These are phyloP conservation scores for Oenanthe javanica DNA, from an alignment of 140 eudicot species.

Conservation along the genomic window DNA sequence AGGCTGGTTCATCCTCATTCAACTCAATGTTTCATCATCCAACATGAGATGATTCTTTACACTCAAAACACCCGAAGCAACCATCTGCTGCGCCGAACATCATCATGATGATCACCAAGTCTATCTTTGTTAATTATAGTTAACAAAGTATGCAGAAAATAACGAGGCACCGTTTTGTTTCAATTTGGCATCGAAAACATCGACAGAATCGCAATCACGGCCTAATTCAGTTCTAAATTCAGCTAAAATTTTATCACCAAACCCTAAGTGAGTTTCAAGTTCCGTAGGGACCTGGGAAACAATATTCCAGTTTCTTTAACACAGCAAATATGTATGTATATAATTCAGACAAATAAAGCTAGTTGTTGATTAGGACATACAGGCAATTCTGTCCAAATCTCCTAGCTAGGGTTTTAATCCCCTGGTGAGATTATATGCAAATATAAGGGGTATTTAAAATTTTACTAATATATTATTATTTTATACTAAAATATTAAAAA, in stretches of 20 bases:
- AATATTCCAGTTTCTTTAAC: conserved; percentile 48
- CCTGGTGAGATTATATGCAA: too few relatives aligned
- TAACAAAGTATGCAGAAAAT: conserved; percentile 47
- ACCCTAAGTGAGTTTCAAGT: conserved; percentile 62
- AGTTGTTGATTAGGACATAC: too few relatives aligned
- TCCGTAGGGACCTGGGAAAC: conserved; percentile 73
- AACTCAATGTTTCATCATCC: conserved; percentile 49
- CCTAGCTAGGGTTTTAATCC: too few relatives aligned
- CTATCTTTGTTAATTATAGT: too few relatives aligned
- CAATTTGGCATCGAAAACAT: conserved; percentile 49
- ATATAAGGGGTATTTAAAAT: too few relatives aligned
- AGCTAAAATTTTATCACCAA: conserved; percentile 61
- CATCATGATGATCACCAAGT: conserved; percentile 12
- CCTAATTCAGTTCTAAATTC: conserved; percentile 70
- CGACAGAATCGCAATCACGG: conserved; percentile 34
- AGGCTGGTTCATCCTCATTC: conserved; percentile 53
- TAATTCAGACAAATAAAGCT: too few relatives aligned
- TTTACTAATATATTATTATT: too few relatives aligned
- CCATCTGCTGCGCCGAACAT: conserved; percentile 37
- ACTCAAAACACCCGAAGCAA: conserved; percentile 51
- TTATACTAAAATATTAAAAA: too few relatives aligned
- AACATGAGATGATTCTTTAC: conserved; percentile 37
- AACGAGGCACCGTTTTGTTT: conserved; percentile 72
- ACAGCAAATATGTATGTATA: too few relatives aligned
- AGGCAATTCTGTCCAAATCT: too few relatives aligned